Evolutionary conservation across 371 early-diverging fungal genomes (phyloP).

Genomic region (Chytridiales sp.): DNA sequence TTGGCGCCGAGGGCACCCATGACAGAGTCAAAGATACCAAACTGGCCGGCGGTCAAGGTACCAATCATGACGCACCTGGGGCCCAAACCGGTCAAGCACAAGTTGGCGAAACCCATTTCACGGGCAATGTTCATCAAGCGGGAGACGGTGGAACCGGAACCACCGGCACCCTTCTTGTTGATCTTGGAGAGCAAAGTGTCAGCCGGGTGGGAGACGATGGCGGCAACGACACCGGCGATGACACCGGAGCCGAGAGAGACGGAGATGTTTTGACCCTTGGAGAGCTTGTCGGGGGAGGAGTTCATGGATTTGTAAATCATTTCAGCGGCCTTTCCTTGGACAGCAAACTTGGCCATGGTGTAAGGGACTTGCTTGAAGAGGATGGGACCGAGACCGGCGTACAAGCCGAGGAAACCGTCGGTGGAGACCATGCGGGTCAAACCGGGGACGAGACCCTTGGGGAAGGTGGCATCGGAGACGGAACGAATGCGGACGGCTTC

Average conservation of each 20-base stretch:
- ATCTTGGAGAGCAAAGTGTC: slow-evolving; percentile 92
- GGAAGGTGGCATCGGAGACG: slow-evolving; percentile 37
- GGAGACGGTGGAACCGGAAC: slow-evolving; percentile 56
- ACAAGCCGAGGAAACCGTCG: slow-evolving; percentile 38
- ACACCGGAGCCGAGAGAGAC: slow-evolving; percentile 85
- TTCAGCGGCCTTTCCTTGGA: slow-evolving; percentile 34
- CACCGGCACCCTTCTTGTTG: slow-evolving; percentile 67
- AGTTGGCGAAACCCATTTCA: slow-evolving; percentile 61
- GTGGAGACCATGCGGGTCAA: slow-evolving; percentile 53
- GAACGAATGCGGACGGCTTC: slow-evolving; percentile 55
- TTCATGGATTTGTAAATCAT: slow-evolving; percentile 67
- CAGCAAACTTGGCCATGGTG: slow-evolving; percentile 94
- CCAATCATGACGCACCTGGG: slow-evolving; percentile 81
- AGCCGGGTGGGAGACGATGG: slow-evolving; percentile 94
- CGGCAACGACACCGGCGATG: slow-evolving; percentile 88
- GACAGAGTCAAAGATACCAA: slow-evolving; percentile 24
- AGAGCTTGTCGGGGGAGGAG: slow-evolving; percentile 68
- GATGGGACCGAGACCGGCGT: slow-evolving; percentile 48
- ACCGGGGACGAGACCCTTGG: slow-evolving; percentile 56
- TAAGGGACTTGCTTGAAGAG: slow-evolving; percentile 81
- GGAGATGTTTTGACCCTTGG: slow-evolving; percentile 73
- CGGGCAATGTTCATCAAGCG: slow-evolving; percentile 54
- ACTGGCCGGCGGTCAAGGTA: slow-evolving; percentile 60
- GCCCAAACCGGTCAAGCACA: slow-evolving; percentile 65
- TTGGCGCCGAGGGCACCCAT: slow-evolving; percentile 23